phyloP scores from a whole-genome alignment of 768 basidiomycete genomes.

The Cystobasidium ongulense region DNA sequence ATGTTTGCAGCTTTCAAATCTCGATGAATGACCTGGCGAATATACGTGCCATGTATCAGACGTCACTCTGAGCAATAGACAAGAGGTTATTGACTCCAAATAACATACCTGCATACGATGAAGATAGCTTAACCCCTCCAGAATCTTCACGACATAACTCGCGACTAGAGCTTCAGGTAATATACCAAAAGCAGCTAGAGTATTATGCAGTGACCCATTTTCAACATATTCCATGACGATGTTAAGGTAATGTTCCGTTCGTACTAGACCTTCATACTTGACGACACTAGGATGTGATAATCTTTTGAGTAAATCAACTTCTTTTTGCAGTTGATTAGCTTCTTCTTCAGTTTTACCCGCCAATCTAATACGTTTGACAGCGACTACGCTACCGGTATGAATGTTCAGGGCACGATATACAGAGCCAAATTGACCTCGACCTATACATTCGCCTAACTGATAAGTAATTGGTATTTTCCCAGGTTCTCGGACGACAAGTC shows the following conservation, averaged over 20 bases:
- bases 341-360: constrained; percentile 86
- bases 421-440: constrained; percentile 90
- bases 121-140: constrained; percentile 89
- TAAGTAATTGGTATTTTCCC: constrained; percentile 68
- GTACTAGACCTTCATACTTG: constrained; percentile 90
- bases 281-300: constrained; percentile 91
- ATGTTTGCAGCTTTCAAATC: constrained; percentile 98
- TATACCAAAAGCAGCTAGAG: constrained; percentile 84
- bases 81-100: constrained; percentile 42
- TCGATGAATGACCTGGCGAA: constrained; percentile 86
- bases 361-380: constrained; percentile 89
- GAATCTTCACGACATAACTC: constrained; percentile 87
- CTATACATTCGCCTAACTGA: constrained; percentile 98
- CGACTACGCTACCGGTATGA: constrained; percentile 93
- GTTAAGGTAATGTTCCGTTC: constrained; percentile 77
- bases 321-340: constrained; percentile 79
- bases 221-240: constrained; percentile 94
- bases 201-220: constrained; percentile 89
- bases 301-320: constrained; percentile 85
- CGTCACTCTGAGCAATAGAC: constrained; percentile 87
- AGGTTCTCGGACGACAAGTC: constrained; percentile 68
- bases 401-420: constrained; percentile 91
- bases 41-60: constrained; percentile 78
- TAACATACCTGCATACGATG: constrained; percentile 55
- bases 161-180: constrained; percentile 86